Conservation (phyloP, 345 rosid species). For the Anacardium occidentale region DNA sequence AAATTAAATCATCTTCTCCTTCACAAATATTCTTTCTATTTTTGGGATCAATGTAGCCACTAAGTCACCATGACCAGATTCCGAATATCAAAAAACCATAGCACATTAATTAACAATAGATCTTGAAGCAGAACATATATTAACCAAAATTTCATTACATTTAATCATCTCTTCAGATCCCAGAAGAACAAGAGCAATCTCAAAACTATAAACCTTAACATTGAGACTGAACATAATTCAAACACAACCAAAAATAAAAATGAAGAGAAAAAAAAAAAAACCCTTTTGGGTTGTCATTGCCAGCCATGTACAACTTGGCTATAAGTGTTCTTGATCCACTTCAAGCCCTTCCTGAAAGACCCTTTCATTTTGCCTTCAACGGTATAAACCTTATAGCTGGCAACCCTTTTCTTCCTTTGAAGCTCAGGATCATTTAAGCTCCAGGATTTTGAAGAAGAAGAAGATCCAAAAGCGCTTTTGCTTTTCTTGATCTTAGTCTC, state of each 20-base stretch:
- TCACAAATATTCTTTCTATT: too few species aligned
- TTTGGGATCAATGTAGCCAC: neutral
- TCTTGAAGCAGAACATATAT: neutral
- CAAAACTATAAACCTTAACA: neutral
- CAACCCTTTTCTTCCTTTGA: slow-evolving; percentile 92
- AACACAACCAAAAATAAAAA: neutral
- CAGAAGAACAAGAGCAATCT: neutral
- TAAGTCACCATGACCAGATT: too few species aligned
- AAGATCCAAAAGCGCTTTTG: slow-evolving; percentile 39
- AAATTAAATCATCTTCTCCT: too few species aligned
- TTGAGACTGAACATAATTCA: neutral
- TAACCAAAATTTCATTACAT: neutral
- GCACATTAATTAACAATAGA: neutral
- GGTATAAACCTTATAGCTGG: slow-evolving; percentile 72
- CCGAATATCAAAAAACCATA: too few species aligned
- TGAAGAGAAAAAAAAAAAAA: neutral
- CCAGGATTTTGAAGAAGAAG: slow-evolving; percentile 51
- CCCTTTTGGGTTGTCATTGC: slow-evolving; percentile 6
- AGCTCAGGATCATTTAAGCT: slow-evolving; percentile 77
- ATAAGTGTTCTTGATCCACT: slow-evolving; percentile 83
- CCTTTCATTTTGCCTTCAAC: slow-evolving; percentile 93
- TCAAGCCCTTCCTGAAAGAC: slow-evolving; percentile 75
- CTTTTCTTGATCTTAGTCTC: slow-evolving; percentile 53
- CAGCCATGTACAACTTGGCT: slow-evolving; percentile 60
- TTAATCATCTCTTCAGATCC: neutral